These are phyloP conservation scores for Kitagawia praeruptora DNA, from an alignment of 129 eudicot genomes.

Conservation along the genomic window DNA sequence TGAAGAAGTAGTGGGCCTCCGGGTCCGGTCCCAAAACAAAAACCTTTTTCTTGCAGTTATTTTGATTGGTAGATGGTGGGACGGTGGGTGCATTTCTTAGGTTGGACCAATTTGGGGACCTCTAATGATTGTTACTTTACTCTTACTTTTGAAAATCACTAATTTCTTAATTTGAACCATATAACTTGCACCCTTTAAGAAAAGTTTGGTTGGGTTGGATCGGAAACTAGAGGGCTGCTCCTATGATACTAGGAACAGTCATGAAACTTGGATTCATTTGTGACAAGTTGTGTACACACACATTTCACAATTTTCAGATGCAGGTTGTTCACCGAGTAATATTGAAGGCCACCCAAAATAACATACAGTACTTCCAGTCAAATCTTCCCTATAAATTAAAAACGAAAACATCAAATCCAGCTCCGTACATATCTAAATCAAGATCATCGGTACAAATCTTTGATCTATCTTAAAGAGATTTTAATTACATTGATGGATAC, in stretches of 20 bases:
- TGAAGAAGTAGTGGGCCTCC: not conserved
- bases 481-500: not conserved
- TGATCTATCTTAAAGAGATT: not conserved
- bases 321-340: not conserved
- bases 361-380: not conserved
- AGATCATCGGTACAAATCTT: not conserved
- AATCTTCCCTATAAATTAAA: not conserved
- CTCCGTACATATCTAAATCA: not conserved
- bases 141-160: not conserved
- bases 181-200: too few species aligned
- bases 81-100: not conserved
- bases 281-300: too few species aligned
- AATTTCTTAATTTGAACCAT: too few species aligned
- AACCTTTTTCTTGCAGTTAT: not conserved
- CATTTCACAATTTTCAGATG: too few species aligned
- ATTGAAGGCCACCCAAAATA: not conserved
- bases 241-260: too few species aligned
- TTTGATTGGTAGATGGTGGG: not conserved
- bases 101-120: conserved; percentile 5
- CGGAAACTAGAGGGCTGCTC: not conserved
- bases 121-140: not conserved
- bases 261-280: too few species aligned
- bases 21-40: not conserved
- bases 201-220: not conserved
- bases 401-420: not conserved